A percentile compares a stretch with the other conserved stretches of the same genome.
phyloP scores from a whole-genome alignment of 768 basidiomycete species.

The Leccinellum luteum region DNA sequence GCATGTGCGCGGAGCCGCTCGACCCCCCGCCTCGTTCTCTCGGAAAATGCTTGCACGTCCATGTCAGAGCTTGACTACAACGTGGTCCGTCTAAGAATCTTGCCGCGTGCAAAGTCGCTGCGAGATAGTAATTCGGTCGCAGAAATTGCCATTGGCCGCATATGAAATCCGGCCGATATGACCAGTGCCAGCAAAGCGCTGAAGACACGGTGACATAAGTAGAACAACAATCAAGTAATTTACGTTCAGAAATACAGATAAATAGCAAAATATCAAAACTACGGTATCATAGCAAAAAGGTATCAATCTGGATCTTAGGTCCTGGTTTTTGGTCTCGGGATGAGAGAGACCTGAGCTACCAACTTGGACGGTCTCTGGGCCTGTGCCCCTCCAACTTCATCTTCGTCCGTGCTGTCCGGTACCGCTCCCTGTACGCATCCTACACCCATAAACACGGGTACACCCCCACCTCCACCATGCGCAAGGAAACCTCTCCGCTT shows the following conservation, averaged over 20 bases:
- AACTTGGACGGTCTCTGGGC: constrained; percentile 9
- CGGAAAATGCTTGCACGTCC: constrained; percentile 15
- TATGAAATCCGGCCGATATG: background rate
- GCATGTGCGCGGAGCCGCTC: constrained; percentile 36
- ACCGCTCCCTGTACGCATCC: constrained; percentile 62
- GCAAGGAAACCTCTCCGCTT: constrained; percentile 63
- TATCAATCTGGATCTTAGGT: constrained; percentile 9
- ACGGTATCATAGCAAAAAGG: background rate
- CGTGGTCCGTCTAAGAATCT: background rate
- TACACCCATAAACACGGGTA: constrained; percentile 66
- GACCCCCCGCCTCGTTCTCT: constrained; percentile 31
- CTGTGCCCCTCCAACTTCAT: background rate
- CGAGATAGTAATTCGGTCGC: background rate
- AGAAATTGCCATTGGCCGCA: background rate
- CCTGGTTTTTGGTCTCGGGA: constrained; percentile 24
- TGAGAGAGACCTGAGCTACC: constrained; percentile 16
- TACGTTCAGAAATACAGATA: constrained; percentile 25
- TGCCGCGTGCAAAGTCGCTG: background rate
- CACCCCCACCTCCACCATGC: constrained; percentile 71
- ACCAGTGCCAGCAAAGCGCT: background rate
- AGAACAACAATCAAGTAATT: background rate
- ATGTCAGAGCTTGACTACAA: background rate
- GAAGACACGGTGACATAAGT: background rate
- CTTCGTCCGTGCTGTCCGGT: constrained; percentile 24
- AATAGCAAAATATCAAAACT: background rate